A percentile compares a stretch with the other conserved stretches of the same genome.
Conservation (phyloP, 78 protist species). For the Cavenderia fasciculata region DNA sequence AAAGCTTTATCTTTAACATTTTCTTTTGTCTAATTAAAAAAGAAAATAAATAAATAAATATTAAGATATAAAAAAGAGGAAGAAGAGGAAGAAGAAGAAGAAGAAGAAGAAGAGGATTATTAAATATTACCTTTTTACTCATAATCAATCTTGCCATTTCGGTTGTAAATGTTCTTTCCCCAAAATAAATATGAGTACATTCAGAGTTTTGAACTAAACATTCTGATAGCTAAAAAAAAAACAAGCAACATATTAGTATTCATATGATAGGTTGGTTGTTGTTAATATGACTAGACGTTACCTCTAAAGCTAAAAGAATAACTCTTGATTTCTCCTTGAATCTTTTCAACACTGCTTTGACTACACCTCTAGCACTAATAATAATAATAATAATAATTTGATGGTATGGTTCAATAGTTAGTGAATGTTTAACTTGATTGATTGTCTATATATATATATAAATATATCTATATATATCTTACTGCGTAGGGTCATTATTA, state of each 20-base stretch:
- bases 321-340: conserved; percentile 75
- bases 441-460: not conserved
- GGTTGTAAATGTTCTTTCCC: conserved; percentile 52
- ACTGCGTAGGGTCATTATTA: conserved; percentile 61
- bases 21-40: conserved; percentile 41
- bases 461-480: not conserved
- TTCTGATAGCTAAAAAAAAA: conserved; percentile 16
- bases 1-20: conserved; percentile 71
- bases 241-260: not conserved
- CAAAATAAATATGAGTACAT: conserved; percentile 70
- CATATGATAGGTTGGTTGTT: not conserved
- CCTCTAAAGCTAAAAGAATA: conserved; percentile 57
- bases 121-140: conserved; percentile 46
- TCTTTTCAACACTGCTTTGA: conserved; percentile 40
- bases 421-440: not conserved
- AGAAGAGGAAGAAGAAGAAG: not conserved
- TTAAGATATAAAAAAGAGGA: not conserved
- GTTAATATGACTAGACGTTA: too few species aligned
- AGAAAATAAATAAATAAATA: not conserved
- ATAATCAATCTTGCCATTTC: conserved; percentile 44
- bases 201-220: conserved; percentile 59
- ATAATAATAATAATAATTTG: not conserved
- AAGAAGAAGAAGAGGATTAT: not conserved
- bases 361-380: conserved; percentile 67
- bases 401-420: not conserved